These are phyloP conservation scores for Fusarium liriodendri DNA, from an alignment of 2,329 filamentous ascomycete genomes.

Conservation along the genomic window DNA sequence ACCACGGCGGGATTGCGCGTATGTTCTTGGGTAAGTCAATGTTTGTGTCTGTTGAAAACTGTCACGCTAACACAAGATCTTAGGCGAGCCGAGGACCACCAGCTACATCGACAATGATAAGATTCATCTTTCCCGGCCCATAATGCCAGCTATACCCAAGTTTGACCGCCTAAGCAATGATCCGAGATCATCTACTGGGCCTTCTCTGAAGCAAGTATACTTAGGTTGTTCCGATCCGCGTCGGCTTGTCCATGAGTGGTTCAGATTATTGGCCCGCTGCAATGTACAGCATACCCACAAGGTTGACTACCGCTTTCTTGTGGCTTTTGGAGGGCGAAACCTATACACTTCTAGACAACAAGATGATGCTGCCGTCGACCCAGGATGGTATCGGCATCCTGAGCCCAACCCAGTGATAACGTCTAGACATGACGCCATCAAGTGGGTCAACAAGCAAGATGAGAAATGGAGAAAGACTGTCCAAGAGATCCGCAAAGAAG, in stretches of 20 bases:
- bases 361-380: background rate
- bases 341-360: fast-evolving
- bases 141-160: background rate
- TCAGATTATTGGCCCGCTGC: no score
- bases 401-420: no score
- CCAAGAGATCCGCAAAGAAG: background rate
- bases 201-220: no score
- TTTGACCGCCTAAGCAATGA: background rate
- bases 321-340: fast-evolving
- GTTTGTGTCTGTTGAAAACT: no score
- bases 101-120: background rate
- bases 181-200: no score
- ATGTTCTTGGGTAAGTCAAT: background rate
- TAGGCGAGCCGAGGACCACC: background rate
- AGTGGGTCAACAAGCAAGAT: no score
- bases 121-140: background rate
- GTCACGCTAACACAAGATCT: background rate
- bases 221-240: no score
- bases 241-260: background rate
- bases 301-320: background rate
- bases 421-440: no score
- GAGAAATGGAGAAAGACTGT: background rate
- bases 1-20: fast-evolving
- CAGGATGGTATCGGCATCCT: background rate
- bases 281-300: background rate